phyloP scores from a whole-genome alignment of 306 rosid genomes.

The Dalbergia oliveri region DNA sequence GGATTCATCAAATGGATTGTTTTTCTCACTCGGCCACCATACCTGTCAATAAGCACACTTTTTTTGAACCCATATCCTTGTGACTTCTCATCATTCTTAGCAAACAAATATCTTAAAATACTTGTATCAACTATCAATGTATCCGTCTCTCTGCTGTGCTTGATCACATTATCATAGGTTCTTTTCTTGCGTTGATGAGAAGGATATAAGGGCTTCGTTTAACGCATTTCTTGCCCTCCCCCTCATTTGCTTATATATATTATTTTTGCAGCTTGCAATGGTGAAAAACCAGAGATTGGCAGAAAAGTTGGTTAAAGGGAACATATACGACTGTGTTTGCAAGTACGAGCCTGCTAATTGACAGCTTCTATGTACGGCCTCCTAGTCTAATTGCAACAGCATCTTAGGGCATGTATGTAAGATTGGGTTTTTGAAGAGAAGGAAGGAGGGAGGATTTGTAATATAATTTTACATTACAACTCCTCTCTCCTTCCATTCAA shows the following conservation, averaged over 20 bases:
- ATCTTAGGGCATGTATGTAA: slow-evolving; percentile 14
- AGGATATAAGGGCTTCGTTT: not conserved
- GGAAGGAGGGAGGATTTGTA: too few species aligned
- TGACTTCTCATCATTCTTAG: not conserved
- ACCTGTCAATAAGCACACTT: not conserved
- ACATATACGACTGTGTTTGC: slow-evolving; percentile 70
- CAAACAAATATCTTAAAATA: not conserved
- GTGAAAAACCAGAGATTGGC: slow-evolving; percentile 81
- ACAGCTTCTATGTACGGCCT: slow-evolving; percentile 3
- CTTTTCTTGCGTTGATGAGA: not conserved
- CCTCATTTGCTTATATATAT: not conserved
- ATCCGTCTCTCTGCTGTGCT: not conserved
- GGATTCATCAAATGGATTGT: not conserved
- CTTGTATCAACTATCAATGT: not conserved
- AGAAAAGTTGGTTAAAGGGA: slow-evolving; percentile 67
- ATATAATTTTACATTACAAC: too few species aligned
- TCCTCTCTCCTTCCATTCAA: too few species aligned
- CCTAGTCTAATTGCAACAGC: not conserved
- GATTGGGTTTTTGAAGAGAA: too few species aligned
- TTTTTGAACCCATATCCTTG: not conserved
- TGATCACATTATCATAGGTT: too few species aligned
- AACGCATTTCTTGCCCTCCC: not conserved
- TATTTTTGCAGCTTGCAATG: slow-evolving; percentile 69
- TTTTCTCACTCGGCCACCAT: not conserved
- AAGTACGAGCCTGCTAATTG: slow-evolving; percentile 64